Evolutionary conservation across 495 filamentous ascomycete genomes (phyloP), one percentile per base, ranked within the genome.

Genomic region (Podospora pseudocomata): DNA sequence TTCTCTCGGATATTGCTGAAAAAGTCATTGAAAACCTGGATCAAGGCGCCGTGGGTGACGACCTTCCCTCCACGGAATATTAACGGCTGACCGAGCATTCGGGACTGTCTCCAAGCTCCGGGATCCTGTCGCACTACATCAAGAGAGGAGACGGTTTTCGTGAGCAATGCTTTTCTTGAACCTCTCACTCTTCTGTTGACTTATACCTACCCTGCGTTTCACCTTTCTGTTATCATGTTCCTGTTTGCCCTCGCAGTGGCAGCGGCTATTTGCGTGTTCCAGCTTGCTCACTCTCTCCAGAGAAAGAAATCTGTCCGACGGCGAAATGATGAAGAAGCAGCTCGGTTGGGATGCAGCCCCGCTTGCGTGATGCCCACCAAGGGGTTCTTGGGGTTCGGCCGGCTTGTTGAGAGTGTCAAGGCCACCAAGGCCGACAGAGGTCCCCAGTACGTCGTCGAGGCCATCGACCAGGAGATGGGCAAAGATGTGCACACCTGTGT

Each of bases 401-500:
- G 71, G 1, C 67, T 75, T 23, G 9, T 67, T 9, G 68, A 70
- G 13, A 67, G 65, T 16, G 26, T 75, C 67, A 23, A 20, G 23
- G 73, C 73, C 39, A 75, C 30, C 27, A 58, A 62, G 1, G 59
- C 53, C 28, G 73, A 58, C 18, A 5, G 20, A 3, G 71, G 71
- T 0, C 73, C 73, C 1, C 71, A 73, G 27, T 67, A 75, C 34
- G 71, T 75, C n/a, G 64, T 73, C 16, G 55, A 68, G 28, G 55
- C 69, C 16, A 32, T 75, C n/a, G 65, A 75, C 67, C 9, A 28
- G n/a, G 73, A 73, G 55, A 67, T 75, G 71, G 73, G 73, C 60
- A 69, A 61, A 19, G 19, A 70, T 56, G 65, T 73, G 9, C 67
- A 75, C 66, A 75, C 73, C 5, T 64, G 61, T 61, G 11, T 70